Evolutionary conservation across 805 yeast genomes (phyloP).

Genomic region (Kregervanrija fluxuum): DNA sequence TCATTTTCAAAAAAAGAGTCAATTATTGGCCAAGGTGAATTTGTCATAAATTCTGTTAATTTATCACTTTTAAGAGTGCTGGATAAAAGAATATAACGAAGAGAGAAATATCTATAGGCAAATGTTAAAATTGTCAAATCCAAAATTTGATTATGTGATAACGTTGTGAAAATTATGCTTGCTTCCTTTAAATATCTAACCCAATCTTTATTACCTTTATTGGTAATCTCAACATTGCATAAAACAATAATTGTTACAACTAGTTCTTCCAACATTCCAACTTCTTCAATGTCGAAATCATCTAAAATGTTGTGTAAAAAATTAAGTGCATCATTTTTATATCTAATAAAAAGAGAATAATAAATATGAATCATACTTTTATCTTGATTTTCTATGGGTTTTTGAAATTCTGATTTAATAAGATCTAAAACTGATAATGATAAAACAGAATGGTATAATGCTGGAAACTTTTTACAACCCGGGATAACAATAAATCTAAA

Average conservation of each 20-base stretch:
- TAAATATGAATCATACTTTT: constrained; percentile 1
- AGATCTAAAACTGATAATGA: constrained; percentile 22
- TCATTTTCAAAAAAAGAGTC: constrained; percentile 18
- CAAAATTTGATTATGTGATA: constrained; percentile 16
- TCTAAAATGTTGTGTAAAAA: constrained; percentile 23
- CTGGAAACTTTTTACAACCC: constrained; percentile 17
- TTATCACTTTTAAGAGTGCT: constrained; percentile 19
- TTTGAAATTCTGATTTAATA: constrained; percentile 12
- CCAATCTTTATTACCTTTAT: constrained; percentile 24
- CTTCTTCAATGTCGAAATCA: constrained; percentile 13
- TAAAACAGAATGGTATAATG: constrained; percentile 20
- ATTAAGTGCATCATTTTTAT: constrained; percentile 26
- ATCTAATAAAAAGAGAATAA: constrained; percentile 12
- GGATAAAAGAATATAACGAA: constrained; percentile 23
- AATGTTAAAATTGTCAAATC: constrained; percentile 20
- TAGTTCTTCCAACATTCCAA: constrained; percentile 21
- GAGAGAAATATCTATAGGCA: constrained; percentile 26
- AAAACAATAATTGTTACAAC: constrained; percentile 23
- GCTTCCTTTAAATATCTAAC: constrained; percentile 25
- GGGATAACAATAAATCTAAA: constrained; percentile 23
- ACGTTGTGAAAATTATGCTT: constrained; percentile 21
- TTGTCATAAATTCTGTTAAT: constrained; percentile 10
- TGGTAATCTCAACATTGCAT: constrained; percentile 27
- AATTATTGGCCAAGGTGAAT: constrained; percentile 22
- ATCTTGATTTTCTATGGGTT: background rate